Conservation (phyloP, 176 grass and related monocot species). For the Triticum urartu region DNA sequence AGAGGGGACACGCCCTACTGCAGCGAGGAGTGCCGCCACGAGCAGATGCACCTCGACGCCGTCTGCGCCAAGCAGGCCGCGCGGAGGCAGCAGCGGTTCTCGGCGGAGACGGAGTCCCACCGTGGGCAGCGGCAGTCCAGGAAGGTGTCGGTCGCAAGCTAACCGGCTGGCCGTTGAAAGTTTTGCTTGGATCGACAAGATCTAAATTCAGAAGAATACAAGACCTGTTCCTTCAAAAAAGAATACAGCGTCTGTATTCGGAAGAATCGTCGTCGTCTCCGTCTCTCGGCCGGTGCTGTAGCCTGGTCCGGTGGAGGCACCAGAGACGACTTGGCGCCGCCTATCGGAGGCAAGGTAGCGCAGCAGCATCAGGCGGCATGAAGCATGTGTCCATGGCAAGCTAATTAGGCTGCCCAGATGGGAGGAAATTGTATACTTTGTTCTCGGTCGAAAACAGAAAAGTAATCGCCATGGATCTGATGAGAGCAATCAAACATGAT, state of each 20-base stretch:
- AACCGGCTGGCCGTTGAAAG: not conserved
- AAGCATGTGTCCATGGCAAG: not conserved
- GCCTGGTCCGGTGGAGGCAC: too few species aligned
- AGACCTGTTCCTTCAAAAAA: too few species aligned
- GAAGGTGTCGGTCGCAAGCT: conserved; percentile 40
- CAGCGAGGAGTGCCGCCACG: conserved; percentile 64
- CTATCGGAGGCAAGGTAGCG: not conserved
- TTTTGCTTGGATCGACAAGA: not conserved
- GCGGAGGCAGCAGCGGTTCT: not conserved
- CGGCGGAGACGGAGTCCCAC: not conserved
- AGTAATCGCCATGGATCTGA: too few species aligned
- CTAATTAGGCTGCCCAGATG: not conserved
- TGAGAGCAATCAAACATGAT: not conserved
- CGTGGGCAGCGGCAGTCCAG: not conserved
- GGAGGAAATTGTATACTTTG: not conserved
- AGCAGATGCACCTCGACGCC: conserved; percentile 62
- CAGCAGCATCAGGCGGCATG: not conserved
- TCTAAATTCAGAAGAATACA: not conserved
- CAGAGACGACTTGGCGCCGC: too few species aligned
- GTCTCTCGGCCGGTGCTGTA: not conserved
- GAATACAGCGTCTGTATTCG: not conserved
- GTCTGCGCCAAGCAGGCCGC: not conserved
- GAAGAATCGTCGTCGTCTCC: not conserved
- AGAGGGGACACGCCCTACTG: conserved; percentile 70
- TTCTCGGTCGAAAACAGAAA: not conserved